Conservation (phyloP, 1,139 yeast genomes). For the Hyphopichia fennica region DNA sequence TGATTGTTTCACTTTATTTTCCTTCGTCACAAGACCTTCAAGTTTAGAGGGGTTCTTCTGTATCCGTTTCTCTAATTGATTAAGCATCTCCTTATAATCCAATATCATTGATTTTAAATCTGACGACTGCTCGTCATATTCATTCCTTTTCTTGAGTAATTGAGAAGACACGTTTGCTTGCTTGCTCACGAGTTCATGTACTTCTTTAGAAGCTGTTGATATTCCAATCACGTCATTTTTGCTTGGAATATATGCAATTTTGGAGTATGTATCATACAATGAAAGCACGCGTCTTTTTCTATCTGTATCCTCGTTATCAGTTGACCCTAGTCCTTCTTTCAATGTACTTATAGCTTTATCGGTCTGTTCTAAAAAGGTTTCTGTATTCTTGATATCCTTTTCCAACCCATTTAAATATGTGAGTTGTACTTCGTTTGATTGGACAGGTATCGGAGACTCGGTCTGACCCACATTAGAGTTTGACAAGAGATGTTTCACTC, state of each 20-base stretch:
- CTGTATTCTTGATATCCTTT: constrained; percentile 28
- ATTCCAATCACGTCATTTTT: constrained; percentile 40
- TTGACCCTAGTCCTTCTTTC: constrained; percentile 4
- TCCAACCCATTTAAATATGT: constrained; percentile 26
- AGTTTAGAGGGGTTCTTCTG: neutral
- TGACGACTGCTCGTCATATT: constrained; percentile 6
- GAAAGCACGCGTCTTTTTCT: constrained; percentile 25
- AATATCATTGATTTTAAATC: neutral
- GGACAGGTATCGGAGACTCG: constrained; percentile 10
- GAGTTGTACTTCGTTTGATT: constrained; percentile 5
- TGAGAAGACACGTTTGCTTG: constrained; percentile 14
- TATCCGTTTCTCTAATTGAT: constrained; percentile 5
- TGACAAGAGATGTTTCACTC: constrained; percentile 5
- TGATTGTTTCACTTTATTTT: neutral
- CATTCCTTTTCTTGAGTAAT: constrained; percentile 8
- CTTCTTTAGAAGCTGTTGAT: constrained; percentile 30
- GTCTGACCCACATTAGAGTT: constrained; percentile 2
- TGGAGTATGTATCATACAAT: constrained; percentile 23
- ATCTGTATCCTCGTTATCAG: neutral
- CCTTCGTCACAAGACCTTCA: neutral
- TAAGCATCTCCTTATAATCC: constrained; percentile 8
- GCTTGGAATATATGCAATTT: constrained; percentile 32
- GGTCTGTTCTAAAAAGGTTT: constrained; percentile 29
- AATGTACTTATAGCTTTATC: constrained; percentile 20
- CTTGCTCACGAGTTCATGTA: constrained; percentile 17